A percentile compares a stretch with the other conserved stretches of the same genome.
Conservation (phyloP, 768 basidiomycete genomes). For the Clavaria fumosa region DNA sequence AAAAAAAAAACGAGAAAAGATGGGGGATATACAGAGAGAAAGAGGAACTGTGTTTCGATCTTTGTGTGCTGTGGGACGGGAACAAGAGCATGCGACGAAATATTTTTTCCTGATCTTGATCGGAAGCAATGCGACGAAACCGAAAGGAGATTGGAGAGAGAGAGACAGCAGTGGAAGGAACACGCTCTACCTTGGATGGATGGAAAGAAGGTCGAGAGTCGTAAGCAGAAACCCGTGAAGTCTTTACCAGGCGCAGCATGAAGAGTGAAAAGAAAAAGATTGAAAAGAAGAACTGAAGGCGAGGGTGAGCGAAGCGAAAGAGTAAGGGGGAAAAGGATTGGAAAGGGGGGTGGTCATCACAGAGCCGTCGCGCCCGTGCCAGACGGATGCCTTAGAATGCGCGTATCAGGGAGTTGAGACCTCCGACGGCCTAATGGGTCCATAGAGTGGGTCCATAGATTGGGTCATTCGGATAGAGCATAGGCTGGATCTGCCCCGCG, state of each 20-base stretch:
- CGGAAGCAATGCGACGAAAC: too few relatives aligned
- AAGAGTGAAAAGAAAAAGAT: too few relatives aligned
- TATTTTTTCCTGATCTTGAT: not conserved
- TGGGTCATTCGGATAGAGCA: slow-evolving; percentile 8
- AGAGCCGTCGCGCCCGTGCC: not conserved
- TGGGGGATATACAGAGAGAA: not conserved
- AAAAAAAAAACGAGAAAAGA: slow-evolving; percentile 1
- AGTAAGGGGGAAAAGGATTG: not conserved
- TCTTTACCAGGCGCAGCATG: too few relatives aligned
- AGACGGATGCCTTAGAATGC: slow-evolving; percentile 6
- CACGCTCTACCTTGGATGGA: too few relatives aligned
- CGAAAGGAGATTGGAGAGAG: too few relatives aligned
- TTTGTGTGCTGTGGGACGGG: not conserved
- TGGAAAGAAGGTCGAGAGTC: too few relatives aligned
- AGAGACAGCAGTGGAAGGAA: too few relatives aligned
- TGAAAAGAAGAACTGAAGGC: not conserved
- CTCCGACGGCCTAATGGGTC: not conserved
- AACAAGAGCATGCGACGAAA: not conserved
- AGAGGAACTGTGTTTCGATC: not conserved
- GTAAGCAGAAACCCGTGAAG: too few relatives aligned
- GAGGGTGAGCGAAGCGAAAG: not conserved
- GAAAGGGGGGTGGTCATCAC: not conserved
- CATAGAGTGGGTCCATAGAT: slow-evolving; percentile 1
- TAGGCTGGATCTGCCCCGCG: too few relatives aligned
- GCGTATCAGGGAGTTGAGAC: slow-evolving; percentile 4